These are phyloP conservation scores for Ilex paraguariensis DNA, from an alignment of 305 asterid genomes.

Conservation along the genomic window DNA sequence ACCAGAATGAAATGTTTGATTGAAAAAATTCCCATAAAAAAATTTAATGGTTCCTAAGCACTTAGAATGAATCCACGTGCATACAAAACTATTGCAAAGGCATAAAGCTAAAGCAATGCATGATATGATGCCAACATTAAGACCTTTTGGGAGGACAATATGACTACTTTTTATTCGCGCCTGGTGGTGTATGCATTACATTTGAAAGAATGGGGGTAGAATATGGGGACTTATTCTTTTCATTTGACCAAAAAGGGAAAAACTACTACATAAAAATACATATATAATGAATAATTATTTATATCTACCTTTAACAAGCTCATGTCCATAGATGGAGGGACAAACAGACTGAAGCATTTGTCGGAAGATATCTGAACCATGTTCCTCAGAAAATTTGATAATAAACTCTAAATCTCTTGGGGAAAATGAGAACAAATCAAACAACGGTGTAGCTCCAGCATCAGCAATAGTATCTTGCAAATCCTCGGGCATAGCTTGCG, in stretches of 20 bases:
- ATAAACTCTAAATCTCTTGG: conserved; percentile 87
- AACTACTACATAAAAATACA: not conserved
- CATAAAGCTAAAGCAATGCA: too few species aligned
- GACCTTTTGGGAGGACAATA: too few species aligned
- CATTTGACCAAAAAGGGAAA: not conserved
- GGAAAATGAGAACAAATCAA: conserved; percentile 73
- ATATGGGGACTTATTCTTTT: not conserved
- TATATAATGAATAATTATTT: conserved; percentile 5
- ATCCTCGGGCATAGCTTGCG: conserved; percentile 58
- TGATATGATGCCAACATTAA: too few species aligned
- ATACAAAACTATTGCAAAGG: too few species aligned
- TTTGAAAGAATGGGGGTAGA: not conserved
- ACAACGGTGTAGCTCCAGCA: conserved; percentile 48
- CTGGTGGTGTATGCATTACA: not conserved
- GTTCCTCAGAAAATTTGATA: conserved; percentile 83
- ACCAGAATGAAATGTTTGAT: too few species aligned
- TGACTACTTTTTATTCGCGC: not conserved
- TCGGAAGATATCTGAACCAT: conserved; percentile 76
- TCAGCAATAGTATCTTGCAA: conserved; percentile 36
- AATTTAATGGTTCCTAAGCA: too few species aligned
- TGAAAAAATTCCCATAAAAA: too few species aligned
- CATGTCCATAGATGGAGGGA: conserved; percentile 98
- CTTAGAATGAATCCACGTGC: too few species aligned
- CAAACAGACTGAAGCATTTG: conserved; percentile 90
- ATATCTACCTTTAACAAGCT: conserved; percentile 85